Evolutionary conservation across 768 basidiomycete genomes (phyloP), one percentile per base, ranked within the genome.

Genomic region (Ramaria rubella): DNA sequence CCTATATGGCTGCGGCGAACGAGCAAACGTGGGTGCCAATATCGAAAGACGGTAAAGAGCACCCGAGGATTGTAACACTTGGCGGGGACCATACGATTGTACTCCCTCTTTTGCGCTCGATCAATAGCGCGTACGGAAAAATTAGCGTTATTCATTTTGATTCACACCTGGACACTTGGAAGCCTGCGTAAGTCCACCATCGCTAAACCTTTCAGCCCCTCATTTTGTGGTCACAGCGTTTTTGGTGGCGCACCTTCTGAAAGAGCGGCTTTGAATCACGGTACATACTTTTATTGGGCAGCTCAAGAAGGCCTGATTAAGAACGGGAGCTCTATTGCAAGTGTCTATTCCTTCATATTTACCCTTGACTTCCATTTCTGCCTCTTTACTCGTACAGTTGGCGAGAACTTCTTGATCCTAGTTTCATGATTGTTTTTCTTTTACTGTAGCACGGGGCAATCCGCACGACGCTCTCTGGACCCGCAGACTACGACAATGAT

Each of bases 51-150:
- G 88, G 87, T 12, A 81, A 80, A 65, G 74, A 81, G 54, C 90
- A 93, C 64, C 90, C 91, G 0, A 76, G 88, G 36, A 72, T 94
- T 54, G 78, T 94, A 59, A 88, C 90, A 21, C 80, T 93, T 31
- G 92, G 92, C 21, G 91, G 92, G 3, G 91, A 94, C 65, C 91
- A 93, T 66, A 90, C 90, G 8, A 89, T 93, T 59, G 89, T 83
- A 34, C 68, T 85, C 6, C 82, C 83, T 15, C 71, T 84, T 45
- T 71, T 85, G 19, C 81, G 88, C 38, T 87, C 90, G 15, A 79
- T 93, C 46, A 67, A 87, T 67, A 81, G 82, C 42, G 82, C 82
- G 12, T 92, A 93, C 63, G 89, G 90, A 2, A 78, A 85, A 7
- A 85, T 90, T 53, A 84, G 83, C 29, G 86, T 89, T 49, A 89